phyloP scores from a whole-genome alignment of 176 grass and related monocot species.

The Carex cristatella region DNA sequence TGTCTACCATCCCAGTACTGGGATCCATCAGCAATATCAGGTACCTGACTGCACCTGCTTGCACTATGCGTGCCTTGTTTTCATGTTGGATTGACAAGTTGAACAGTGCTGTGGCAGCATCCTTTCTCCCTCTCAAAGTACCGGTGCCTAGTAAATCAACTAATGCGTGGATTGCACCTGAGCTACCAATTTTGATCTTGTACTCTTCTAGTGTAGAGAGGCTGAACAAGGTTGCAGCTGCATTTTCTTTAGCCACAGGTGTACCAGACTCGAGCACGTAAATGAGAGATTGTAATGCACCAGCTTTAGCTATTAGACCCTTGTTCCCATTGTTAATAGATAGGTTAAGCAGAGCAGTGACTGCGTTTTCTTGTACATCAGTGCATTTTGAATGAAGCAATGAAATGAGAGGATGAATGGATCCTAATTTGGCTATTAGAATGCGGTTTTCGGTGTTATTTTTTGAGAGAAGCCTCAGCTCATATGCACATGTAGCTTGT shows the following conservation, averaged over 20 bases:
- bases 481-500: constrained; percentile 30
- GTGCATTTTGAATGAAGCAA: constrained; percentile 31
- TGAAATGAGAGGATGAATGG: constrained; percentile 27
- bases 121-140: constrained; percentile 42
- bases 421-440: constrained; percentile 30
- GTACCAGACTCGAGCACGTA: constrained; percentile 41
- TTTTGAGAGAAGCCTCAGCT: constrained; percentile 39
- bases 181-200: constrained; percentile 39
- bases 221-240: constrained; percentile 38
- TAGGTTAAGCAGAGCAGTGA: constrained; percentile 50
- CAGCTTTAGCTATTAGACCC: constrained; percentile 36
- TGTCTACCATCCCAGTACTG: constrained; percentile 37
- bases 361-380: constrained; percentile 43
- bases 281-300: constrained; percentile 38
- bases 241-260: constrained; percentile 38
- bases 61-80: constrained; percentile 40
- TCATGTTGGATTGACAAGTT: constrained; percentile 41
- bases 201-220: constrained; percentile 42
- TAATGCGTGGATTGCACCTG: constrained; percentile 36
- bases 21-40: constrained; percentile 37
- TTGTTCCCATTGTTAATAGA: constrained; percentile 45
- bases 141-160: constrained; percentile 39
- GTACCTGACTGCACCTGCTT: constrained; percentile 32
- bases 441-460: constrained; percentile 35
- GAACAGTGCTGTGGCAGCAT: constrained; percentile 44